A percentile compares a stretch with the other conserved stretches of the same genome.
phyloP scores from a whole-genome alignment of 108 stramenopile genomes.

The Discostella pseudostelligera region DNA sequence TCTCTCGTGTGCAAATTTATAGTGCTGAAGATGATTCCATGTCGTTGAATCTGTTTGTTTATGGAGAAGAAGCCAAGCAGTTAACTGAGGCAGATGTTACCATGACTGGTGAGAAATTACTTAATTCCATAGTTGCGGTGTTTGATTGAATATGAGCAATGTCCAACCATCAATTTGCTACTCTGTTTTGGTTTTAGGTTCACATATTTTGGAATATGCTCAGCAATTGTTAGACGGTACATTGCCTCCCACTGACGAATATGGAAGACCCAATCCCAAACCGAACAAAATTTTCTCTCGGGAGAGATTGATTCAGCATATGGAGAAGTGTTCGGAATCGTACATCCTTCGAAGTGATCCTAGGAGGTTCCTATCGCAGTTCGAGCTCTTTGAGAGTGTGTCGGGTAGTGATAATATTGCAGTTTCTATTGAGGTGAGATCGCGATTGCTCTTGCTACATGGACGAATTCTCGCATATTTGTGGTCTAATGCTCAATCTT shows the following conservation, averaged over 20 bases:
- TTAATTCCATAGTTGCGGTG: neutral
- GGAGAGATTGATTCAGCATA: constrained; percentile 66
- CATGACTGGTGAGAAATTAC: constrained; percentile 28
- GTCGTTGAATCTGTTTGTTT: constrained; percentile 92
- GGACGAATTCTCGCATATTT: constrained; percentile 14
- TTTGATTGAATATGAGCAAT: neutral
- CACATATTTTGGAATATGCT: constrained; percentile 66
- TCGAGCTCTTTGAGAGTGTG: constrained; percentile 77
- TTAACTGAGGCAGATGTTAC: constrained; percentile 42
- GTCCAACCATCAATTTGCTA: neutral
- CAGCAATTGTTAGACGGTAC: constrained; percentile 54
- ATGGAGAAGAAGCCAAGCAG: constrained; percentile 50
- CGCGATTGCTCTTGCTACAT: constrained; percentile 5
- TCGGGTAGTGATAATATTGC: constrained; percentile 86
- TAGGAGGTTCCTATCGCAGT: constrained; percentile 79
- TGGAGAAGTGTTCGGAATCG: constrained; percentile 73
- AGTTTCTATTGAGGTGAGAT: constrained; percentile 66
- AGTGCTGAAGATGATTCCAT: constrained; percentile 82
- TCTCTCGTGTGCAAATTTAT: constrained; percentile 86
- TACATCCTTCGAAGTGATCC: constrained; percentile 68
- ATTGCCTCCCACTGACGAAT: constrained; percentile 43
- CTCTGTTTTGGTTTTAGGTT: constrained; percentile 22
- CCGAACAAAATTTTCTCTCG: constrained; percentile 49
- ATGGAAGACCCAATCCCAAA: constrained; percentile 43
- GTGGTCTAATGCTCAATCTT: constrained; percentile 25